Conservation (phyloP, 768 basidiomycete species). For the Rhodosporidiobolus odoratus region DNA sequence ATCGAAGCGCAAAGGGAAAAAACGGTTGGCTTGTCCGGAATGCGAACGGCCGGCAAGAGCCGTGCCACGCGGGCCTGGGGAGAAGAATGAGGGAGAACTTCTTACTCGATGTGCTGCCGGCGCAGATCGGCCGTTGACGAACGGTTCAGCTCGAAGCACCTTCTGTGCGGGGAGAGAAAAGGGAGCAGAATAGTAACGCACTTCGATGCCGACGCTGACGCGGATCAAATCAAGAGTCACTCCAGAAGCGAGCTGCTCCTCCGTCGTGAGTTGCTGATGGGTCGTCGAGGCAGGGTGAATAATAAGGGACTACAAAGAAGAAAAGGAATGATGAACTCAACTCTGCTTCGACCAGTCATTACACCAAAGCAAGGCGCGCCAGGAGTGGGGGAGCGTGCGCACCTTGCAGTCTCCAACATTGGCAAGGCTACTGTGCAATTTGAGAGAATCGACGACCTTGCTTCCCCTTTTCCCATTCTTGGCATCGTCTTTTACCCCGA, state of each 20-base stretch:
- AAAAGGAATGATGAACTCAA: too few species aligned
- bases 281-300: constrained; percentile 63
- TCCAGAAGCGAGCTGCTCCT: constrained; percentile 52
- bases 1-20: background rate
- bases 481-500: constrained; percentile 48
- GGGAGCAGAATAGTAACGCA: background rate
- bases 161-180: background rate
- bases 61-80: background rate
- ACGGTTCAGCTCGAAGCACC: background rate
- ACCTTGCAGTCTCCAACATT: too few species aligned
- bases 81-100: background rate
- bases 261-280: constrained; percentile 61
- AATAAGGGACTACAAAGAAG: constrained; percentile 67
- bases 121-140: background rate
- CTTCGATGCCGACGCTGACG: constrained; percentile 48
- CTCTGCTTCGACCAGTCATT: too few species aligned
- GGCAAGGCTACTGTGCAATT: constrained; percentile 58
- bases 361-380: too few species aligned
- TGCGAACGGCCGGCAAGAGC: too few species aligned
- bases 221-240: constrained; percentile 61
- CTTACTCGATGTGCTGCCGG: constrained; percentile 27
- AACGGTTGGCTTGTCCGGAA: too few species aligned
- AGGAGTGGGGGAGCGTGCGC: too few species aligned
- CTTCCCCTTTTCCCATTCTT: background rate
- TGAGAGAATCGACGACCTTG: constrained; percentile 62